A percentile compares a stretch with the other conserved stretches of the same genome.
These are phyloP conservation scores for Mucor racemosus DNA, from an alignment of 371 early-diverging fungal genomes.

Conservation along the genomic window DNA sequence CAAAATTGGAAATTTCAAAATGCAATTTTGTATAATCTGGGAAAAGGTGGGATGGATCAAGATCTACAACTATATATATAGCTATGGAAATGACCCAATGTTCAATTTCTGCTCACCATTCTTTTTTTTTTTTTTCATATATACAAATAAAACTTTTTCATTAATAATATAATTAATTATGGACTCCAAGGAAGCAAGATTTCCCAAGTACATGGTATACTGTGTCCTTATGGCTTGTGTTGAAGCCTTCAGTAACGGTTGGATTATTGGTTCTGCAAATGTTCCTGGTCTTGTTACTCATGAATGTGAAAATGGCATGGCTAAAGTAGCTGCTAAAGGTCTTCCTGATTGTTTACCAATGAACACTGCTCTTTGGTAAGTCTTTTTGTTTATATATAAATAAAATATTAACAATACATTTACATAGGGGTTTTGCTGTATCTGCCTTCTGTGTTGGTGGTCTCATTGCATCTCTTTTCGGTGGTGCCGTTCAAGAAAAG, in stretches of 20 bases:
- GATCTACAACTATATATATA: not conserved
- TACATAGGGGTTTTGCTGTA: slow-evolving; percentile 57
- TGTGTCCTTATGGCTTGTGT: slow-evolving; percentile 41
- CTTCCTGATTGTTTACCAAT: slow-evolving; percentile 40
- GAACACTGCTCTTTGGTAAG: slow-evolving; percentile 26
- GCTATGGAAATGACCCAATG: not conserved
- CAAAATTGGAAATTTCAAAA: slow-evolving; percentile 1
- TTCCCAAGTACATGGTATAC: slow-evolving; percentile 45
- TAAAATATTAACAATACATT: too few relatives aligned
- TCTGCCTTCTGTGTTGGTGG: slow-evolving; percentile 75
- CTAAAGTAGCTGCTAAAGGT: slow-evolving; percentile 2
- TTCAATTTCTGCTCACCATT: not conserved
- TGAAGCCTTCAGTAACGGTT: slow-evolving; percentile 47
- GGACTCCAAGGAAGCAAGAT: slow-evolving; percentile 41
- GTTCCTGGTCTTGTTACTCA: slow-evolving; percentile 42
- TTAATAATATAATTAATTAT: slow-evolving; percentile 12
- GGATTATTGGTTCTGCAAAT: slow-evolving; percentile 51
- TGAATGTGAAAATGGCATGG: slow-evolving; percentile 22
- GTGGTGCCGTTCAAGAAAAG: slow-evolving; percentile 57
- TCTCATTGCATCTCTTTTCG: slow-evolving; percentile 65
- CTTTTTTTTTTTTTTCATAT: not conserved
- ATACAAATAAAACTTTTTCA: too few relatives aligned
- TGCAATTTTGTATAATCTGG: slow-evolving; percentile 1
- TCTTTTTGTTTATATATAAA: not conserved
- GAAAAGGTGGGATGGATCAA: slow-evolving; percentile 8